Evolutionary conservation across 768 basidiomycete genomes (phyloP).

Genomic region (Xerocomellus dryophilus): DNA sequence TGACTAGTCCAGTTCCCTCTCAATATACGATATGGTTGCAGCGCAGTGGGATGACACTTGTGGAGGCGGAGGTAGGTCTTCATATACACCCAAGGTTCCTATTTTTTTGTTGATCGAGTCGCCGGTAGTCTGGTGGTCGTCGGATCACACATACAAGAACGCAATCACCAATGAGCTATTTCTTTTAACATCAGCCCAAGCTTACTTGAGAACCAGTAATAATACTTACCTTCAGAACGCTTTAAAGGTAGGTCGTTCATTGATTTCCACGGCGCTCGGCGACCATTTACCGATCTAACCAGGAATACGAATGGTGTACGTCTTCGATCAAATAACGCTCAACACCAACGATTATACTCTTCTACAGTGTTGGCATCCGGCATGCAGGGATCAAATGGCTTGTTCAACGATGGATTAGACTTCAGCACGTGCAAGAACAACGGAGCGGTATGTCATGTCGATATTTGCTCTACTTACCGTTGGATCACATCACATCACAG

Average conservation of each 20-base stretch:
- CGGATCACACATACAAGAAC: constrained; percentile 54
- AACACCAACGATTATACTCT: not conserved
- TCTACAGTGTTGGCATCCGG: constrained; percentile 27
- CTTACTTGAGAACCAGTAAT: constrained; percentile 38
- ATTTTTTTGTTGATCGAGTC: not conserved
- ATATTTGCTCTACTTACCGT: not conserved
- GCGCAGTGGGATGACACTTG: constrained; percentile 50
- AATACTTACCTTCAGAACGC: constrained; percentile 48
- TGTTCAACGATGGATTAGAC: constrained; percentile 32
- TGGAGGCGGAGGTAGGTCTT: constrained; percentile 46
- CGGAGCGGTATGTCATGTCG: constrained; percentile 12
- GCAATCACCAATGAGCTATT: constrained; percentile 61
- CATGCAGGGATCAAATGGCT: constrained; percentile 27
- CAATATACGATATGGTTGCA: constrained; percentile 51
- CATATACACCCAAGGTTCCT: not conserved
- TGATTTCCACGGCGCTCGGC: not conserved
- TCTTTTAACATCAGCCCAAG: constrained; percentile 47
- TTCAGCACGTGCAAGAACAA: constrained; percentile 29
- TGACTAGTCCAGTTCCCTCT: constrained; percentile 44
- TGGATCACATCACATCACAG: constrained; percentile 21
- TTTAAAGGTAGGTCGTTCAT: constrained; percentile 33
- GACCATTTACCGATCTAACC: not conserved
- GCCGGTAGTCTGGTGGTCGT: constrained; percentile 53
- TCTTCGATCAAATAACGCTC: not conserved
- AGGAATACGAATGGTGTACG: constrained; percentile 33